Evolutionary conservation across 148 eudicot genomes (phyloP), one percentile per base, ranked within the genome.

Genomic region (Silene conica): DNA sequence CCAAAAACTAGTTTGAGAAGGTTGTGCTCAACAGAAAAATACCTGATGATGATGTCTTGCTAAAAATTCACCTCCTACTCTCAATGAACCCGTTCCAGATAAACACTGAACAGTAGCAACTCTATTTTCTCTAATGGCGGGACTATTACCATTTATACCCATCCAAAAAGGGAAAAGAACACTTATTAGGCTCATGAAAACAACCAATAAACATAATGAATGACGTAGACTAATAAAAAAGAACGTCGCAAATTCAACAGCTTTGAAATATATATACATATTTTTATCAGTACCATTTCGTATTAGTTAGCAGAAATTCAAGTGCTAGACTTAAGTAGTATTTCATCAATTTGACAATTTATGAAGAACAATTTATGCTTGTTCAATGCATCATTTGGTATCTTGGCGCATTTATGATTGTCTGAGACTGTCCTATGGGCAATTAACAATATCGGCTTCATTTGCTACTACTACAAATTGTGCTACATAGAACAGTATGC

Each of bases 31-130:
- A 18, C 26, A 75, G 26, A 43, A 54, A 54, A 8, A 74, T 70
- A 95, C 98, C 83, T 95, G 85, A 63, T 87, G 93, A 86, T 95
- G 86, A 67, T 92, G 97, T 72, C 81, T 87, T 43, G 96, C 86
- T 80, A 95, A 80, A 84, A 95, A 95, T 71, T 95, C 98, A 62
- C 85, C 96, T 81, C 93, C 98, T 72, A 95, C 97, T 80, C 98
- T 82, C 83, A 94, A 78, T 13, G 97, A 92, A 56, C 97, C 98
- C 43, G 97, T 92, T 56, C 97, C 98, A 77, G 98, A 95, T 84
- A 92, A 88, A 70, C 96, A 89, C 81, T 95, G 98, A 16, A 90
- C 90, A 70, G 98, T 95, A 21, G 97, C 82, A 48, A 95, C 90
- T 80, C 96, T 84, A 78, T 90, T 90, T 82, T 92, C 96, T 77